phyloP scores from a whole-genome alignment of 306 rosid species.

The Lupinus albus region DNA sequence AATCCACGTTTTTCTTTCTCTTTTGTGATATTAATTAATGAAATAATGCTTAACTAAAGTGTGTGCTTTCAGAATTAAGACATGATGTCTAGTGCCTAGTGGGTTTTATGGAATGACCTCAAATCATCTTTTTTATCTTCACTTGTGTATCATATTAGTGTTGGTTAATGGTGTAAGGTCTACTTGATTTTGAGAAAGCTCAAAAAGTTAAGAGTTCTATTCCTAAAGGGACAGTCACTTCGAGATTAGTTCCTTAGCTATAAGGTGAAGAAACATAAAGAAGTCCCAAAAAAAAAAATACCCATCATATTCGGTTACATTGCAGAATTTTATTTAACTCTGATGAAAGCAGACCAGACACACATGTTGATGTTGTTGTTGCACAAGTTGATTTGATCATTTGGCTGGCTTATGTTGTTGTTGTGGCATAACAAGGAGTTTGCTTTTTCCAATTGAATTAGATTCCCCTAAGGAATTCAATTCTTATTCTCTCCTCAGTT shows the following conservation, averaged over 20 bases:
- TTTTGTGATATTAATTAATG: neutral
- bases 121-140: conserved; percentile 12
- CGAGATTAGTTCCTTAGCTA: too few species aligned
- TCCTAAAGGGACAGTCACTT: too few species aligned
- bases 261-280: too few species aligned
- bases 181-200: too few species aligned
- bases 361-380: neutral
- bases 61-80: conserved; percentile 27
- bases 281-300: too few species aligned
- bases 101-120: conserved; percentile 37
- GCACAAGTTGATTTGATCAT: conserved; percentile 3
- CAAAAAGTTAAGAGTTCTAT: too few species aligned
- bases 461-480: conserved; percentile 57
- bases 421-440: conserved; percentile 26
- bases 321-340: conserved; percentile 26
- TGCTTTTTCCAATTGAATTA: conserved; percentile 37
- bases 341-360: conserved; percentile 32
- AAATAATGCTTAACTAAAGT: conserved; percentile 34
- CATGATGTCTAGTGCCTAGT: conserved; percentile 38
- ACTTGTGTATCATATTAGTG: too few species aligned
- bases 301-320: conserved; percentile 49
- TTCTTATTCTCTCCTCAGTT: conserved; percentile 46
- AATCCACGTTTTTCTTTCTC: conserved; percentile 30
- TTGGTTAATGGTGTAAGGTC: too few species aligned
- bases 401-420: conserved; percentile 27